Conservation (phyloP, 2,329 filamentous ascomycete species). For the Pseudocercospora fijiensis region DNA sequence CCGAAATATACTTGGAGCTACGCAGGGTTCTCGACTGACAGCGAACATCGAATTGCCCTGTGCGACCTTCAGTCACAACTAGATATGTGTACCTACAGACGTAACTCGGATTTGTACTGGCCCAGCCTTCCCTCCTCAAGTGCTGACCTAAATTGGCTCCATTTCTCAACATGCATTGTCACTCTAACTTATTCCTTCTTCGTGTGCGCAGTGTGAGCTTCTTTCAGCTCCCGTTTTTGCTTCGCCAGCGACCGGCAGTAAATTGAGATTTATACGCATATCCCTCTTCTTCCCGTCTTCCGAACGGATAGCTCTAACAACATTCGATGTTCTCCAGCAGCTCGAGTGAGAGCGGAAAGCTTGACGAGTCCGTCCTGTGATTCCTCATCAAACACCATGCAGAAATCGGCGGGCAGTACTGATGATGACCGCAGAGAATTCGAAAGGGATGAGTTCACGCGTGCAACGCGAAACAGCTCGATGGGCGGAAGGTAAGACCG, state of each 20-base stretch:
- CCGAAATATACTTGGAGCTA: no score
- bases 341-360: not conserved
- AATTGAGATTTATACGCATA: not conserved
- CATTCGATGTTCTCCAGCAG: not conserved
- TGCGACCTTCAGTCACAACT: not conserved
- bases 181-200: not conserved
- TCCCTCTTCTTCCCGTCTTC: not conserved
- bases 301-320: not conserved
- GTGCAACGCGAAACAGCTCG: not conserved
- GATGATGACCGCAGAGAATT: not conserved
- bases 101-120: not conserved
- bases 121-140: not conserved
- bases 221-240: not conserved
- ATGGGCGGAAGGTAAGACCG: not conserved
- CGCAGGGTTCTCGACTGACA: not conserved
- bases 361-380: not conserved
- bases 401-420: not conserved
- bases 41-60: not conserved
- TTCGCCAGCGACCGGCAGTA: not conserved
- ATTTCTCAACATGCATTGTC: not conserved
- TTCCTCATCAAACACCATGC: not conserved
- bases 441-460: not conserved
- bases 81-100: no score
- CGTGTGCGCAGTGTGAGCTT: not conserved
- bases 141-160: not conserved